A percentile compares a stretch with the other conserved stretches of the same genome.
Conservation (phyloP, 306 rosid genomes). For the Luffa aegyptiaca region DNA sequence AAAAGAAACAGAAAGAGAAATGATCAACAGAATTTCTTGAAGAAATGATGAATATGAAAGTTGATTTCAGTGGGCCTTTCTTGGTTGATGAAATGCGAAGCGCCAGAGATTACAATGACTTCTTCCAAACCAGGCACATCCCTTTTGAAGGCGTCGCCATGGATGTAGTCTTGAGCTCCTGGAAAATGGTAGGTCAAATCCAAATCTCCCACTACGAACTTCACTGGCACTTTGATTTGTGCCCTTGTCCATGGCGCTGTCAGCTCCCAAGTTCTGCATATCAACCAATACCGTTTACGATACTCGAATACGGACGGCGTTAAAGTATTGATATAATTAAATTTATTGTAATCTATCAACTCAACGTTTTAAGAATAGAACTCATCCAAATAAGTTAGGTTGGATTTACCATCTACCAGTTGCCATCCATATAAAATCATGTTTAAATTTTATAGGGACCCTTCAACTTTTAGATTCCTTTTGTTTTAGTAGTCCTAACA, state of each 20-base stretch:
- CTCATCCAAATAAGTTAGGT: too few relatives aligned
- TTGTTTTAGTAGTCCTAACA: too few relatives aligned
- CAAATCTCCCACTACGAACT: not conserved
- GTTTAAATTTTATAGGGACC: too few relatives aligned
- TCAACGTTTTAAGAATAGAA: too few relatives aligned
- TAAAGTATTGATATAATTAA: too few relatives aligned
- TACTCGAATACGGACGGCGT: too few relatives aligned
- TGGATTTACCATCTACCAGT: too few relatives aligned
- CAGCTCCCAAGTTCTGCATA: not conserved
- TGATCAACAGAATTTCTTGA: not conserved
- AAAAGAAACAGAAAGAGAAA: not conserved
- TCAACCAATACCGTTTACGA: not conserved
- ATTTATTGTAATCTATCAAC: too few relatives aligned
- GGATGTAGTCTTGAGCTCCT: not conserved
- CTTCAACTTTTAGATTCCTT: too few relatives aligned
- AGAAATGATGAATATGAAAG: not conserved
- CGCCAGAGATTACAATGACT: not conserved
- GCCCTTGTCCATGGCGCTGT: not conserved
- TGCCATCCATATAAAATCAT: too few relatives aligned
- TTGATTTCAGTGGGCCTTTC: not conserved
- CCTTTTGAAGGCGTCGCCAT: not conserved
- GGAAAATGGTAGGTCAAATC: slow-evolving; percentile 1
- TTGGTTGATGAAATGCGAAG: slow-evolving; percentile 2
- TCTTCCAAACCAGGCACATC: not conserved
- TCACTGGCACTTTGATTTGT: not conserved